A percentile compares a stretch with the other conserved stretches of the same genome.
Evolutionary conservation across 768 basidiomycete genomes (phyloP).

Genomic region (Collybia mongolica): DNA sequence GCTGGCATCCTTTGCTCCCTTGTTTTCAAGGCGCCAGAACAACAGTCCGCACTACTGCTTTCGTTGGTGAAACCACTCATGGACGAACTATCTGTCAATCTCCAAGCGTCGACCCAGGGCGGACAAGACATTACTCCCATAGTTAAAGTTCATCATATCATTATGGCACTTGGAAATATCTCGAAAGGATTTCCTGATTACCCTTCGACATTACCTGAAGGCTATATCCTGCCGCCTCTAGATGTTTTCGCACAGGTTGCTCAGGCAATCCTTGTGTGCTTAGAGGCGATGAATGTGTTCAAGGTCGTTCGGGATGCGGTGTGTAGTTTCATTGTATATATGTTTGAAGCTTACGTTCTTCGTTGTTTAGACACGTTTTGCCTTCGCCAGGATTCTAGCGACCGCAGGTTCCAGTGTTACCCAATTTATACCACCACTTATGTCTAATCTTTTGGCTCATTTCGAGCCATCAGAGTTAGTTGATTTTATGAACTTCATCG

Average conservation of each 20-base stretch:
- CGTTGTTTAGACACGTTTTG: conserved; percentile 72
- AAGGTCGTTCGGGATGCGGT: conserved; percentile 93
- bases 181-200: conserved; percentile 97
- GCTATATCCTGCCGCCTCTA: conserved; percentile 67
- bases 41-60: conserved; percentile 66
- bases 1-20: conserved; percentile 81
- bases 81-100: conserved; percentile 61
- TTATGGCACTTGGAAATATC: conserved; percentile 92
- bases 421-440: conserved; percentile 83
- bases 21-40: conserved; percentile 62
- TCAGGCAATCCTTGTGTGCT: conserved; percentile 80
- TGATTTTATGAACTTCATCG: conserved; percentile 96
- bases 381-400: conserved; percentile 90
- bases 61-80: conserved; percentile 83
- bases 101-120: conserved; percentile 55
- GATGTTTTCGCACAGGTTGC: conserved; percentile 84
- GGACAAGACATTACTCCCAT: conserved; percentile 73
- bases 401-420: conserved; percentile 87
- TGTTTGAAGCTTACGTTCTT: conserved; percentile 8
- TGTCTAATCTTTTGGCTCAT: conserved; percentile 86
- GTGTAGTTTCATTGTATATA: conserved; percentile 24
- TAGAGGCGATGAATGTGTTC: conserved; percentile 86
- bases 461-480: conserved; percentile 91
- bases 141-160: conserved; percentile 85
- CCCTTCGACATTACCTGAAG: conserved; percentile 64